phyloP scores from a whole-genome alignment of 139 green algal species.

The Coccomyxa sp. region DNA sequence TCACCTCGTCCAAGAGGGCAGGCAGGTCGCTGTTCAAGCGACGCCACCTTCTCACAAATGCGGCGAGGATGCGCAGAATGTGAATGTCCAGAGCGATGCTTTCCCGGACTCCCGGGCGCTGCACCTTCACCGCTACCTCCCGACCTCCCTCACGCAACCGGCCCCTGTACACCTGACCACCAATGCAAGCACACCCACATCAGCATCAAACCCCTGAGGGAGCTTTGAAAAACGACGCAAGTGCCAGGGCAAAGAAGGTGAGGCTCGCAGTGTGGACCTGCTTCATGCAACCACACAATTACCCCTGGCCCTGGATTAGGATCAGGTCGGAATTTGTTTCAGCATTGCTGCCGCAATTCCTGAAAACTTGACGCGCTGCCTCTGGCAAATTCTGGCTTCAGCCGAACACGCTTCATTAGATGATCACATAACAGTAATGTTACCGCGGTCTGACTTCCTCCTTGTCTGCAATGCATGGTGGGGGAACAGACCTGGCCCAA shows the following conservation, averaged over 20 bases:
- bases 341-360: too few species aligned
- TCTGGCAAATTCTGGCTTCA: too few species aligned
- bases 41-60: slow-evolving; percentile 2
- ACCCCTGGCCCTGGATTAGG: too few species aligned
- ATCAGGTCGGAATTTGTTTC: too few species aligned
- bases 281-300: background rate
- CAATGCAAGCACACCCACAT: background rate
- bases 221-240: too few species aligned
- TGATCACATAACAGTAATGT: too few species aligned
- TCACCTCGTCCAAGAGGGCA: slow-evolving; percentile 74
- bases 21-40: slow-evolving; percentile 83
- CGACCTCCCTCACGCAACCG: slow-evolving; percentile 23
- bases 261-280: slow-evolving; percentile 52
- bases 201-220: too few species aligned
- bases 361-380: too few species aligned
- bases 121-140: slow-evolving; percentile 79
- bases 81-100: slow-evolving; percentile 78
- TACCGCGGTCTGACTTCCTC: too few species aligned
- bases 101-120: slow-evolving; percentile 74
- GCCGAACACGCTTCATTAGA: too few species aligned
- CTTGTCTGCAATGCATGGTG: background rate
- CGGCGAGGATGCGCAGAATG: slow-evolving; percentile 54
- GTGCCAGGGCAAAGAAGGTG: slow-evolving; percentile 10
- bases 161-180: slow-evolving; percentile 51
- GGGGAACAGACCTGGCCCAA: slow-evolving; percentile 63